phyloP scores from a whole-genome alignment of 495 filamentous ascomycete species.

The Echria macrotheca region DNA sequence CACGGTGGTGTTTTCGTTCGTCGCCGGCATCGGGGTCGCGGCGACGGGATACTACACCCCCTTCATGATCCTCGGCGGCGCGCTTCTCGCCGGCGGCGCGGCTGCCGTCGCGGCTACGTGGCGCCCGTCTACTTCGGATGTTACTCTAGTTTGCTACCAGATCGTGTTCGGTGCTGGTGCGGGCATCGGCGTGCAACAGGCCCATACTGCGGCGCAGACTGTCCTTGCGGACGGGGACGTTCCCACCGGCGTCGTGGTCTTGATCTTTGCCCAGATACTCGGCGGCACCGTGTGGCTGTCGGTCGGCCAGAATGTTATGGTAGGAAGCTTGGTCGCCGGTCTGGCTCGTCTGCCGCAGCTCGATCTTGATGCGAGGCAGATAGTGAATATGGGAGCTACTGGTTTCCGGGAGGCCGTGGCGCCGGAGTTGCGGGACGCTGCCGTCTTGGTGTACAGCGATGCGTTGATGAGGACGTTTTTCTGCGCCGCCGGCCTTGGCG shows the following conservation, averaged over 20 bases:
- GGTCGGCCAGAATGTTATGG: too few relatives aligned
- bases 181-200: constrained; percentile 52
- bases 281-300: too few relatives aligned
- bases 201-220: constrained; percentile 46
- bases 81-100: constrained; percentile 50
- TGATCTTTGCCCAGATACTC: too few relatives aligned
- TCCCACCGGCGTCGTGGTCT: constrained; percentile 3
- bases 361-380: too few relatives aligned
- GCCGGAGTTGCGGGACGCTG: too few relatives aligned
- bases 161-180: constrained; percentile 44
- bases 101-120: constrained; percentile 59
- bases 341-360: too few relatives aligned
- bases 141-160: constrained; percentile 63
- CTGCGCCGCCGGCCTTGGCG: too few relatives aligned
- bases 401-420: too few relatives aligned
- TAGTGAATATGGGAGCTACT: too few relatives aligned
- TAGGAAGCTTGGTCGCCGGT: too few relatives aligned
- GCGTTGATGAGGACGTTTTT: too few relatives aligned
- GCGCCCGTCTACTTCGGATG: constrained; percentile 35
- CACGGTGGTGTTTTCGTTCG: constrained; percentile 48
- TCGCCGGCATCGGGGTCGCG: constrained; percentile 31
- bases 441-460: too few relatives aligned
- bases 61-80: constrained; percentile 41
- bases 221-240: constrained; percentile 26
- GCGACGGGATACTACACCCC: constrained; percentile 39